Conservation (phyloP, 257 asterid genomes). For the Lavandula angustifolia region DNA sequence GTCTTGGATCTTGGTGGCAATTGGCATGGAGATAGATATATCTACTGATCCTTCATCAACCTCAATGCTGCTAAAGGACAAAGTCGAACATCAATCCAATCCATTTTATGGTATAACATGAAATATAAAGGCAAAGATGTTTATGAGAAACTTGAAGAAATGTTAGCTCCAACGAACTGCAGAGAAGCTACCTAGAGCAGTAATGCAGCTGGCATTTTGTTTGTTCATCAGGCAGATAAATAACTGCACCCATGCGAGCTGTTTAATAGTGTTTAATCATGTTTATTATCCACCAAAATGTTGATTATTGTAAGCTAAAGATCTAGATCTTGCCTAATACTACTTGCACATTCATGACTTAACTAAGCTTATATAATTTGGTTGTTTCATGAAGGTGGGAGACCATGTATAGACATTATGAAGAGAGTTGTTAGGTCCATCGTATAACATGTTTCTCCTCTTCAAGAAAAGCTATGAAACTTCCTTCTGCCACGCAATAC, state of each 20-base stretch:
- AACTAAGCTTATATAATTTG: neutral
- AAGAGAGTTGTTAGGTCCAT: neutral
- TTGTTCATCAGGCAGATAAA: too few species aligned
- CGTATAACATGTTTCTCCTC: neutral
- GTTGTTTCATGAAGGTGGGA: conserved; percentile 14
- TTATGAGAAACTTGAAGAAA: neutral
- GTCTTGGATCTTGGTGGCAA: too few species aligned
- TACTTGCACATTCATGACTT: neutral
- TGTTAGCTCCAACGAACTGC: conserved; percentile 13
- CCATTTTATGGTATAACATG: neutral
- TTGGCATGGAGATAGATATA: too few species aligned
- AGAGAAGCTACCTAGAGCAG: neutral
- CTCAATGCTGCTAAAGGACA: conserved; percentile 16
- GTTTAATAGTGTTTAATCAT: conserved; percentile 12
- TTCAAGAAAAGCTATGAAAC: neutral
- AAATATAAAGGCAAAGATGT: neutral
- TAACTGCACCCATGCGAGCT: too few species aligned
- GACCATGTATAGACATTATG: conserved; percentile 1
- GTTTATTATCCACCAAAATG: neutral
- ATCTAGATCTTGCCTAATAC: neutral
- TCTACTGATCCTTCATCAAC: too few species aligned
- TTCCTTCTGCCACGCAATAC: neutral
- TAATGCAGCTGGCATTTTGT: conserved; percentile 12
- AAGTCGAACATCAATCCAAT: neutral
- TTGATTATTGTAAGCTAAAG: neutral